Base-by-base conservation (phyloP, 306 rosid genomes). In the Dryas drummondii region DNA sequence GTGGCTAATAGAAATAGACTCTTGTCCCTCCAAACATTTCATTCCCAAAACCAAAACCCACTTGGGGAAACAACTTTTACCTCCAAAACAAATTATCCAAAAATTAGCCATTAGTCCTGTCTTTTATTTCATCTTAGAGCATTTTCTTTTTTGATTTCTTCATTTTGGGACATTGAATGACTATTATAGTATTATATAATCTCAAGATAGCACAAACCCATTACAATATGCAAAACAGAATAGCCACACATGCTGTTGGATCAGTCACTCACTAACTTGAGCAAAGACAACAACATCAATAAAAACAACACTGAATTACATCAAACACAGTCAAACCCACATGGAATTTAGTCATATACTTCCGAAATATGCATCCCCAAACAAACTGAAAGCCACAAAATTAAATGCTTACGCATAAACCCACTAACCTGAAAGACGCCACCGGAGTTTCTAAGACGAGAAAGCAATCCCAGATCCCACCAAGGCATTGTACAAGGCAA, bases 381-480 rank as follows among this genome's bases (percentile, higher is more conserved):
- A 68, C 48, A 71, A 45, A 3, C 57, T 40, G 10, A 53, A 15
- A 72, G 58, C 55, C 16, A 57, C 3, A 22, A 76, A 46, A 42
- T 15, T 40, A 13, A 42, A 14, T 6, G 32, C 7, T 9, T 19
- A 52, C 5, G 16, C 44, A 19, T 49, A 5, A 79, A 67, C 72
- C 70, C 81, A 75, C 83, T 75, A 73, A 89, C 96, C 93, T 85
- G 90, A 79, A 82, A 80, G 27, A 53, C 68, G 37, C 81, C 80
- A 12, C 82, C 74, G 32, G 83, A 49, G 74, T 66, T 66, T 50
- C 53, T 77, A 73, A 86, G 84, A 69, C 85, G 62, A 79, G 81
- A 86, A 72, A 82, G 69, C 67, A 84, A 73, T 79, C 91, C 85
- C 53, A 84, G 72, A 84, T 85, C 83, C 89, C 82, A 84, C 90